Percentiles rank a stretch among this genome's conserved stretches.
phyloP scores from a whole-genome alignment of 306 rosid species.

The Geum urbanum region DNA sequence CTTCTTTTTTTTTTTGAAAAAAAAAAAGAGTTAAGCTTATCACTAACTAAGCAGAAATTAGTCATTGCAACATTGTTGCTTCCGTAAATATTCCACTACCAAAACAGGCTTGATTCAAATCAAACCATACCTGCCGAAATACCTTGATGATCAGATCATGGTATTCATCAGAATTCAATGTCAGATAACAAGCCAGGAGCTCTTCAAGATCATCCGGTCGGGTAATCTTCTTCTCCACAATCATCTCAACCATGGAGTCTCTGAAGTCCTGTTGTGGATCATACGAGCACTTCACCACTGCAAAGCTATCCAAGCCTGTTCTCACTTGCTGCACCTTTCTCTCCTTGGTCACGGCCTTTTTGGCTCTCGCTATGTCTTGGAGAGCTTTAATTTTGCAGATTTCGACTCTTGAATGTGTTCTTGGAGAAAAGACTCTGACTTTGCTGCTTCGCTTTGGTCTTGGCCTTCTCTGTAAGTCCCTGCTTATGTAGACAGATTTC shows the following conservation, averaged over 20 bases:
- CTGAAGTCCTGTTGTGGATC: constrained; percentile 79
- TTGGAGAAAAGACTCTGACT: constrained; percentile 60
- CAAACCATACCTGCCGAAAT: constrained; percentile 87
- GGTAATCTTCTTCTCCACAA: constrained; percentile 53
- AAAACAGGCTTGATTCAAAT: constrained; percentile 41
- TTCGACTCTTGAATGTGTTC: constrained; percentile 63
- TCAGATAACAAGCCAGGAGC: constrained; percentile 75
- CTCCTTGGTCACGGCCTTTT: constrained; percentile 33
- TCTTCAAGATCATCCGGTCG: constrained; percentile 75
- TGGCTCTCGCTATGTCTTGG: constrained; percentile 60
- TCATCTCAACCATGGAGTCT: constrained; percentile 97
- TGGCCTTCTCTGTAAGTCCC: constrained; percentile 49
- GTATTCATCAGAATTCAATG: constrained; percentile 77
- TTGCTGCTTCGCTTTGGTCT: constrained; percentile 43
- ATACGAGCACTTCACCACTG: constrained; percentile 68
- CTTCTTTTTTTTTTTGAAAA: too few relatives aligned
- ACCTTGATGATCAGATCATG: constrained; percentile 85
- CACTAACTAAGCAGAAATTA: constrained; percentile 14
- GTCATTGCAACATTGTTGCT: constrained; percentile 30
- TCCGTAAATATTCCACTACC: constrained; percentile 27
- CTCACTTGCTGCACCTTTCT: constrained; percentile 19
- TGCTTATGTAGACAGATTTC: constrained; percentile 50
- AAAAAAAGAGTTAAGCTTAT: too few relatives aligned
- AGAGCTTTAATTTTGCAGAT: constrained; percentile 62
- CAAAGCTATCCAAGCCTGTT: constrained; percentile 57